A percentile compares a stretch with the other conserved stretches of the same genome.
Evolutionary conservation across 2,329 filamentous ascomycete species (phyloP).

Genomic region (Neonectria faginata): DNA sequence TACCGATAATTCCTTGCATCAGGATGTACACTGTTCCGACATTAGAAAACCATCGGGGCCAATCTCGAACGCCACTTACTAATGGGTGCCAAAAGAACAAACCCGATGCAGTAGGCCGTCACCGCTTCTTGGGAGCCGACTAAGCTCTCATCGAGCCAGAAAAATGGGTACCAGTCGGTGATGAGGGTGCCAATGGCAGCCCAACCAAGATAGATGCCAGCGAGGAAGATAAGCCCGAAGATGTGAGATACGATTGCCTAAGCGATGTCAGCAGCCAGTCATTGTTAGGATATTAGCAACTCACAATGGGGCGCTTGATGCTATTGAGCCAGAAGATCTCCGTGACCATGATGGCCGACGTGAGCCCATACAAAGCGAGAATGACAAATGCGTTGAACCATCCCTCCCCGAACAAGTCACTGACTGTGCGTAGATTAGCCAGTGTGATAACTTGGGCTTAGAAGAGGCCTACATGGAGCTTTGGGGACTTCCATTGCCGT

Average conservation of each 20-base stretch:
- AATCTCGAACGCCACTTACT: constrained; percentile 52
- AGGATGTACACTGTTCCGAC: constrained; percentile 57
- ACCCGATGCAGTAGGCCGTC: constrained; percentile 57
- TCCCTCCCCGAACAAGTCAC: constrained; percentile 60
- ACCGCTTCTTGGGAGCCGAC: constrained; percentile 59
- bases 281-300: constrained; percentile 28
- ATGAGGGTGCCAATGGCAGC: constrained; percentile 59
- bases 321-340: constrained; percentile 65
- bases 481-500: constrained; percentile 24
- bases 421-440: constrained; percentile 52
- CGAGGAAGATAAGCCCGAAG: constrained; percentile 54
- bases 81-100: constrained; percentile 57
- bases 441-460: constrained; percentile 1
- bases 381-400: constrained; percentile 61
- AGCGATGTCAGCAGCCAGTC: constrained; percentile 26
- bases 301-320: constrained; percentile 63
- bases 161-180: constrained; percentile 61
- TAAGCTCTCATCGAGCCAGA: constrained; percentile 61
- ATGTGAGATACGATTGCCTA: constrained; percentile 60
- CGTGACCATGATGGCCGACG: constrained; percentile 56
- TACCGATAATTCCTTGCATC: constrained; percentile 61
- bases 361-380: constrained; percentile 59
- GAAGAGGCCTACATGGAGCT: constrained; percentile 40
- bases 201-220: constrained; percentile 62
- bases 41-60: constrained; percentile 30